Conservation (phyloP, 371 early-diverging fungal species). For the Mortierella sp. region DNA sequence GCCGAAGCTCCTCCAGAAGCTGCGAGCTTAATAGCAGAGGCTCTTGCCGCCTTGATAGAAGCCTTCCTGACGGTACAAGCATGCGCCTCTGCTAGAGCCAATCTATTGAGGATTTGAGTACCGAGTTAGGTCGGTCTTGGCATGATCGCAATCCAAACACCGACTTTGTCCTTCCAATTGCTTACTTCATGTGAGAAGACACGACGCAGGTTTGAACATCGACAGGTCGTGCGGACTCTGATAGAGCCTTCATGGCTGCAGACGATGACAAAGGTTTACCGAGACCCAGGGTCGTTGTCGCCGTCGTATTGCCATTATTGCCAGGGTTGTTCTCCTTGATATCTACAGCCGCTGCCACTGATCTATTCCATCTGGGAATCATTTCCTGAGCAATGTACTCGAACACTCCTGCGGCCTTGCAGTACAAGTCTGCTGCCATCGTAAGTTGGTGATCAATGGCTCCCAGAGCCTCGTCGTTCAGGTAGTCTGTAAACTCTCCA, state of each 20-base stretch:
- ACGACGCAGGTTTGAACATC: slow-evolving; percentile 42
- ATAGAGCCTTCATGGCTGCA: slow-evolving; percentile 7
- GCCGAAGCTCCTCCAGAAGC: slow-evolving; percentile 60
- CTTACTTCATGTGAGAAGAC: slow-evolving; percentile 44
- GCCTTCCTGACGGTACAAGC: slow-evolving; percentile 48
- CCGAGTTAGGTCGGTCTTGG: too few relatives aligned
- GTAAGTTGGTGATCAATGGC: slow-evolving; percentile 47
- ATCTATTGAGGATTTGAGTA: slow-evolving; percentile 7
- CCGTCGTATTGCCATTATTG: not conserved
- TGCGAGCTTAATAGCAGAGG: slow-evolving; percentile 17
- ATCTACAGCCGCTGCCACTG: slow-evolving; percentile 14
- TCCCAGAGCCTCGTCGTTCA: slow-evolving; percentile 28
- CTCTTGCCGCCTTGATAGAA: slow-evolving; percentile 40
- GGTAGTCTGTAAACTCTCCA: slow-evolving; percentile 32
- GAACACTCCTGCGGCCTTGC: slow-evolving; percentile 69
- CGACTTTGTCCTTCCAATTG: too few relatives aligned
- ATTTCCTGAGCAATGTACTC: slow-evolving; percentile 63
- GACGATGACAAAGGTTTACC: slow-evolving; percentile 5
- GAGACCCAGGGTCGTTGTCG: not conserved
- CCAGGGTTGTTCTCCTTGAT: not conserved
- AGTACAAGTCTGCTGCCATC: slow-evolving; percentile 65
- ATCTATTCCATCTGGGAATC: slow-evolving; percentile 62
- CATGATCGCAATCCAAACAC: too few relatives aligned
- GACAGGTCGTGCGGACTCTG: slow-evolving; percentile 27
- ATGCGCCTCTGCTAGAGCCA: slow-evolving; percentile 47